Percentiles rank a stretch among this genome's conserved stretches.
Conservation (phyloP, 2,329 filamentous ascomycete genomes). For the Pseudogymnoascus sp. region DNA sequence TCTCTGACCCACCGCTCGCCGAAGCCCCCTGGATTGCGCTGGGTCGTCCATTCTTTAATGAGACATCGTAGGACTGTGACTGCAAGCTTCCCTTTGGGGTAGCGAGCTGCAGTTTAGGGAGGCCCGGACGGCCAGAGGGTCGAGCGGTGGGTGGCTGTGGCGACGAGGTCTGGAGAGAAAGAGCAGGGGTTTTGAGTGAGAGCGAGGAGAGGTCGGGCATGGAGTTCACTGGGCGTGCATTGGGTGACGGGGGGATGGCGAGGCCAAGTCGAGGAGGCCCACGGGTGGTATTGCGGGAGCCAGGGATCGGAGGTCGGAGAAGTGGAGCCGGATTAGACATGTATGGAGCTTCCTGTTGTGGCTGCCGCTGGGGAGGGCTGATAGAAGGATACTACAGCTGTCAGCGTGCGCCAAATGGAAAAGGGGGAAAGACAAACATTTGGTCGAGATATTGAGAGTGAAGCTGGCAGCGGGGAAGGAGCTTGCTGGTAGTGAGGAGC, state of each 20-base stretch:
- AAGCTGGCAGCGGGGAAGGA: background rate
- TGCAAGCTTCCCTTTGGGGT: constrained; percentile 79
- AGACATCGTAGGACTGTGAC: constrained; percentile 53
- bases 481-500: background rate
- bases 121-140: constrained; percentile 39
- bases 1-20: constrained; percentile 70
- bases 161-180: constrained; percentile 28
- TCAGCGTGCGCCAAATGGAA: background rate
- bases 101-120: constrained; percentile 74
- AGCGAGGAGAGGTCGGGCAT: constrained; percentile 23
- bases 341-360: background rate
- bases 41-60: constrained; percentile 27
- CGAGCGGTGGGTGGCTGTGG: constrained; percentile 36
- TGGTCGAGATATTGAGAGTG: constrained; percentile 6
- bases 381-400: background rate
- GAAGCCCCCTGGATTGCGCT: constrained; percentile 43
- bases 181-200: constrained; percentile 19
- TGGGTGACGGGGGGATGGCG: constrained; percentile 82
- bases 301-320: constrained; percentile 29
- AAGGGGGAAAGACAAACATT: background rate
- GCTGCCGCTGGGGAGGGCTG: constrained; percentile 18
- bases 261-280: constrained; percentile 55
- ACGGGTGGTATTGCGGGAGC: constrained; percentile 23
- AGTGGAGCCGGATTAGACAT: constrained; percentile 30
- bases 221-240: constrained; percentile 58